A percentile compares a stretch with the other conserved stretches of the same genome.
These are phyloP conservation scores for Lactarius sp. DNA, from an alignment of 768 basidiomycete species.

Conservation along the genomic window DNA sequence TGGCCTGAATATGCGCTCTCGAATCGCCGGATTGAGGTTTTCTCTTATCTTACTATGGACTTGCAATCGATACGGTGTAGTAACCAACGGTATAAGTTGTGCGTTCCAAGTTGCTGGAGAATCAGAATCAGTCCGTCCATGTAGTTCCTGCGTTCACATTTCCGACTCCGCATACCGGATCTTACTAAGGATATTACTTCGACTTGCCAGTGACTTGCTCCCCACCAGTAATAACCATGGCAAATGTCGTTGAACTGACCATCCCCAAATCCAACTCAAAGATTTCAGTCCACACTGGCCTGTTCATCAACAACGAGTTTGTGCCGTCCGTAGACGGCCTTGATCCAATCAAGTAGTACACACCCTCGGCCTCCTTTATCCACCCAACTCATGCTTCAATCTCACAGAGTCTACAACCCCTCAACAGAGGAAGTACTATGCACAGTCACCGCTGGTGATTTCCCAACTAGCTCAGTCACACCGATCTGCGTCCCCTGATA, in stretches of 20 bases:
- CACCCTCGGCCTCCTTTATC: neutral
- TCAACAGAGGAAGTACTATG: slow-evolving; percentile 72
- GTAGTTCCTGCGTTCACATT: too few species aligned
- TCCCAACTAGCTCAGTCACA: neutral
- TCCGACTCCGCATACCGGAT: neutral
- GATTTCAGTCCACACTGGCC: slow-evolving; percentile 68
- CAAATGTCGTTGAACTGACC: slow-evolving; percentile 27
- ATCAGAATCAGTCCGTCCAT: too few species aligned
- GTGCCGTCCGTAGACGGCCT: slow-evolving; percentile 66
- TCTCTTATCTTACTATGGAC: too few species aligned
- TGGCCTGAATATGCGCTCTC: too few species aligned
- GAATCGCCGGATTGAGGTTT: too few species aligned
- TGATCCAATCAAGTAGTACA: slow-evolving; percentile 57
- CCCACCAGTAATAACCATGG: slow-evolving; percentile 12
- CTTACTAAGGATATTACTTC: neutral
- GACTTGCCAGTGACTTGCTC: neutral
- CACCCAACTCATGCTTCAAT: neutral
- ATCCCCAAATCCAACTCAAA: slow-evolving; percentile 31
- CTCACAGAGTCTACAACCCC: slow-evolving; percentile 47
- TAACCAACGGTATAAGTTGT: too few species aligned
- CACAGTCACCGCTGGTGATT: slow-evolving; percentile 50
- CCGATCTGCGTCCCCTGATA: neutral
- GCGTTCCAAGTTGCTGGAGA: too few species aligned
- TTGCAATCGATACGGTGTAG: too few species aligned
- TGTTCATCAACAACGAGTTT: slow-evolving; percentile 92